Base-by-base conservation (phyloP, 805 yeast genomes). In the Starmerella sp. region DNA sequence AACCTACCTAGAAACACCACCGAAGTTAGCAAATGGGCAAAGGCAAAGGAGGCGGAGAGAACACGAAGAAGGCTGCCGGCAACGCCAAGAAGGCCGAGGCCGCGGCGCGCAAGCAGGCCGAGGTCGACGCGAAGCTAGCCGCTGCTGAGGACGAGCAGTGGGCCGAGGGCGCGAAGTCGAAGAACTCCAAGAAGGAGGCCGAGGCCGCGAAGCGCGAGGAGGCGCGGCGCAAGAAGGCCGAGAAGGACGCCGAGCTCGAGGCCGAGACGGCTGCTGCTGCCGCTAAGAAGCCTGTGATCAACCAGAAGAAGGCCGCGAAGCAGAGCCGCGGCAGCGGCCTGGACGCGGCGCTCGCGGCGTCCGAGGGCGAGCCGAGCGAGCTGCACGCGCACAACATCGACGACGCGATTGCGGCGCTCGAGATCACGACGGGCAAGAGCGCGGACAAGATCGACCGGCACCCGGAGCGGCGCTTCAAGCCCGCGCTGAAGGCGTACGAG, bases 401-500 rank as follows among this genome's bases (percentile, higher is more conserved):
- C 60, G 79, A 78, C 64, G 93, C 91, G 2, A 72, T 86, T 58
- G 87, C 85, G 53, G 95, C 95, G 4, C 74, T 86, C 65, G 76
- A 86, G 5, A 74, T 86, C 68, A 77, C 89, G 11, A 77, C 73
- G 47, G 82, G 83, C 35, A 69, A 72, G 43, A 71, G 71, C 57
- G 9, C 58, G 15, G 65, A 60, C 42, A 65, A 63, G 57, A 74
- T 86, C 52, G 95, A 86, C 57, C 81, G 88, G 68, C 95, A 86
- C 63, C 95, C 95, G 9, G 95, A 86, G 73, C 79, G 95, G 70
- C 78, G 95, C 66, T 84, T 83, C 70, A 86, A 86, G 72, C 87
- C 91, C 30, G 95, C 95, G 0, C 74, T 74, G 54, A 75, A 79
- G 11, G 87, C 86, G 0, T 86, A 71, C 64, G 87, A 86, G 63